Evolutionary conservation across 805 yeast genomes (phyloP).

Genomic region (Metschnikowia amazonensis): DNA sequence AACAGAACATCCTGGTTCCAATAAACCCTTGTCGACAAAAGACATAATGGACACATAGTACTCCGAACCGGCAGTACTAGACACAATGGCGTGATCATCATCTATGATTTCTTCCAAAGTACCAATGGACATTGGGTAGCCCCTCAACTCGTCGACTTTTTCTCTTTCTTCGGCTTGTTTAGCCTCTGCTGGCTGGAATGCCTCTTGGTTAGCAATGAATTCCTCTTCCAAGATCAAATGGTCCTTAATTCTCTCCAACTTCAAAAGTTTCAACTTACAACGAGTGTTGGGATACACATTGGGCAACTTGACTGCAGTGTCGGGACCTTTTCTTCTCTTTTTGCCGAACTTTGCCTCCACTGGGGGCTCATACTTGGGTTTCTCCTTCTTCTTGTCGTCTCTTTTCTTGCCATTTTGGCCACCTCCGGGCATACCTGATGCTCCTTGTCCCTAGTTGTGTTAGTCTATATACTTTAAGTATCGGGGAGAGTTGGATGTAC

Average conservation of each 20-base stretch:
- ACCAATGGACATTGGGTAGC: conserved; percentile 94
- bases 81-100: conserved; percentile 98
- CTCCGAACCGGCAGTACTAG: conserved; percentile 94
- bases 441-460: conserved; percentile 47
- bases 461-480: conserved; percentile 5
- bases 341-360: conserved; percentile 91
- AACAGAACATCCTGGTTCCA: conserved; percentile 97
- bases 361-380: conserved; percentile 98
- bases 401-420: conserved; percentile 45
- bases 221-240: conserved; percentile 93
- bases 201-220: conserved; percentile 91
- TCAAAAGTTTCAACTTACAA: conserved; percentile 83
- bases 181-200: conserved; percentile 92
- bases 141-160: conserved; percentile 92
- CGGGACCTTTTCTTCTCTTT: conserved; percentile 90
- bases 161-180: conserved; percentile 95
- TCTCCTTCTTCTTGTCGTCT: conserved; percentile 66
- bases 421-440: conserved; percentile 53
- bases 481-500: not conserved
- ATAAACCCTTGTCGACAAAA: conserved; percentile 91
- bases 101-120: conserved; percentile 95
- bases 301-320: conserved; percentile 80
- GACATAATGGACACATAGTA: conserved; percentile 94
- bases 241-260: conserved; percentile 95
- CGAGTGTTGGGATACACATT: conserved; percentile 87